These are phyloP conservation scores for Salix brachista DNA, from an alignment of 345 rosid genomes.

Conservation along the genomic window DNA sequence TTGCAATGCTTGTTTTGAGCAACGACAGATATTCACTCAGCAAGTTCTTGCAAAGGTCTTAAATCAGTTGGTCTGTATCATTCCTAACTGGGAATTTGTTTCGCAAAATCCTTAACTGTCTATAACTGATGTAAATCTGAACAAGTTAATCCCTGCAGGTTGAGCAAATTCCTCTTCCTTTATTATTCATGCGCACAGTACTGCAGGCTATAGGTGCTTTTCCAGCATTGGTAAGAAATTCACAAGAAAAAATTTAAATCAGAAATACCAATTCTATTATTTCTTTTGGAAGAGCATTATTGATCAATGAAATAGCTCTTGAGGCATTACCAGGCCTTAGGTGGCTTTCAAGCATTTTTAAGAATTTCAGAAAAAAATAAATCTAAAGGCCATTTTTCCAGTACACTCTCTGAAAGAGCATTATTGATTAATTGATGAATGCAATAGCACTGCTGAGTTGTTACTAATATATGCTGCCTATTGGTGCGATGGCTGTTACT, in stretches of 20 bases:
- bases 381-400: too few relatives aligned
- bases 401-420: too few relatives aligned
- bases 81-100: slow-evolving; percentile 1
- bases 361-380: too few relatives aligned
- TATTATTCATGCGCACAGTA: slow-evolving; percentile 97
- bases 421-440: too few relatives aligned
- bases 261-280: neutral
- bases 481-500: neutral
- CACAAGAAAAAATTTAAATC: neutral
- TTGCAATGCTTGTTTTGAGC: slow-evolving; percentile 91
- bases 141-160: slow-evolving; percentile 52
- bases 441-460: too few relatives aligned
- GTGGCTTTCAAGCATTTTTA: too few relatives aligned
- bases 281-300: neutral
- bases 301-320: neutral
- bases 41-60: slow-evolving; percentile 91
- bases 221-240: slow-evolving; percentile 76
- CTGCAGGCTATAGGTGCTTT: slow-evolving; percentile 94
- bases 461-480: too few relatives aligned
- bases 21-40: slow-evolving; percentile 78
- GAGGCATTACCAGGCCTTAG: too few relatives aligned
- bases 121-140: slow-evolving; percentile 13
- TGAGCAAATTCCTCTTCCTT: slow-evolving; percentile 96
- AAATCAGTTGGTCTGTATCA: slow-evolving; percentile 82
- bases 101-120: neutral